These are phyloP conservation scores for Nicotiana knightiana DNA, from an alignment of 257 asterid species.

Conservation along the genomic window DNA sequence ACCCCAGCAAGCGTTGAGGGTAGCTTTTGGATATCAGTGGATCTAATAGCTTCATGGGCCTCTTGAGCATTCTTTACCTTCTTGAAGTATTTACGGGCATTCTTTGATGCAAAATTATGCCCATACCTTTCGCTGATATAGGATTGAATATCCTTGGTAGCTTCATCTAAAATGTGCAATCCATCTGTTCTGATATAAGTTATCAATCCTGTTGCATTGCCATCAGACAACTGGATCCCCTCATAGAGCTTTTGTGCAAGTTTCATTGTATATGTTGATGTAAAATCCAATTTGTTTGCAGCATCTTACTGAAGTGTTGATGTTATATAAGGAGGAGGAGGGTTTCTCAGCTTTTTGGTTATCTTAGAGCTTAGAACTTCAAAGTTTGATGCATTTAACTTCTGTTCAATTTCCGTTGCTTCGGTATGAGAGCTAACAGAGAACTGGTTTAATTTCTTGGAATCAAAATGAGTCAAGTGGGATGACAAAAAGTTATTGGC, in stretches of 20 bases:
- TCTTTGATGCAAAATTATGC: conserved; percentile 45
- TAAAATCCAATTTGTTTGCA: conserved; percentile 67
- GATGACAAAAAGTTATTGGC: conserved; percentile 37
- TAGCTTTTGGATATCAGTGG: conserved; percentile 70
- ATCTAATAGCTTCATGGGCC: conserved; percentile 98
- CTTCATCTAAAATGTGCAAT: conserved; percentile 73
- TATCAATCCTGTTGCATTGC: conserved; percentile 66
- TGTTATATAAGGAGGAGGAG: conserved; percentile 77
- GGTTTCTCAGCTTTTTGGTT: conserved; percentile 53
- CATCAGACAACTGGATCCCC: conserved; percentile 71
- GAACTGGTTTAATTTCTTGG: conserved; percentile 48
- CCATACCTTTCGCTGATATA: conserved; percentile 67
- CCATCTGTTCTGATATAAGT: conserved; percentile 98
- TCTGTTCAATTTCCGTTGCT: conserved; percentile 55
- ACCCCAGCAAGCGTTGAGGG: conserved; percentile 66
- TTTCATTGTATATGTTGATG: conserved; percentile 72
- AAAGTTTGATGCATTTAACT: conserved; percentile 44
- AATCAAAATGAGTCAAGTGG: conserved; percentile 49
- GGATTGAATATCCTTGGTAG: conserved; percentile 63
- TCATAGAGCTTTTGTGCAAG: conserved; percentile 91
- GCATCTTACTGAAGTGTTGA: conserved; percentile 98
- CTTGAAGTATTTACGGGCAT: conserved; percentile 64
- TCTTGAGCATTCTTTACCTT: conserved; percentile 94
- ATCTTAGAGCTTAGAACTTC: conserved; percentile 46
- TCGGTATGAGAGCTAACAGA: conserved; percentile 51